These are phyloP conservation scores for Psilocybe azurescens DNA, from an alignment of 768 basidiomycete genomes.

Conservation along the genomic window DNA sequence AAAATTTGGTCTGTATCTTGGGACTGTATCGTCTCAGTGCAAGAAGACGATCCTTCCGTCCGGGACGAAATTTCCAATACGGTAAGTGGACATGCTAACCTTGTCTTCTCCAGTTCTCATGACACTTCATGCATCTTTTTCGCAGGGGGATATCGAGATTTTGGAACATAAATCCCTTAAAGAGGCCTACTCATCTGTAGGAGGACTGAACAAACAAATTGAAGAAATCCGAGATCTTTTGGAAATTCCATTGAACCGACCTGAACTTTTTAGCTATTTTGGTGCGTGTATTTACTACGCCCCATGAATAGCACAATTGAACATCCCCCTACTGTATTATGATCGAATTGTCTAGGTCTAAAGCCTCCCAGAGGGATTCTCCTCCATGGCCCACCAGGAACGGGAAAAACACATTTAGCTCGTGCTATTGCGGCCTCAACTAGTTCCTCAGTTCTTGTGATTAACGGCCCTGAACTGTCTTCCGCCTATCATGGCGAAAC, in stretches of 20 bases:
- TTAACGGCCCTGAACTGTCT: constrained; percentile 95
- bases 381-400: constrained; percentile 95
- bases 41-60: constrained; percentile 31
- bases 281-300: constrained; percentile 24
- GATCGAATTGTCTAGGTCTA: constrained; percentile 53
- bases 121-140: constrained; percentile 16
- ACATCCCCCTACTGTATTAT: constrained; percentile 7
- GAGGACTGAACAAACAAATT: constrained; percentile 90
- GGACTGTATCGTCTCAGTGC: constrained; percentile 64
- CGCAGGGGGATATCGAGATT: constrained; percentile 52
- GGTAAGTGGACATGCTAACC: constrained; percentile 31
- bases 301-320: constrained; percentile 6
- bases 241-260: constrained; percentile 38
- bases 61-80: constrained; percentile 35
- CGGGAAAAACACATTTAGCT: constrained; percentile 97
- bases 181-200: constrained; percentile 82
- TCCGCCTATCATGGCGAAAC: constrained; percentile 98
- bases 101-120: constrained; percentile 14
- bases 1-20: constrained; percentile 69
- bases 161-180: constrained; percentile 44
- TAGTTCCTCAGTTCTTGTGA: constrained; percentile 84
- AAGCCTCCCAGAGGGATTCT: constrained; percentile 96
- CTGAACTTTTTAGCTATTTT: constrained; percentile 38
- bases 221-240: constrained; percentile 61
- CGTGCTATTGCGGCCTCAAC: constrained; percentile 92